phyloP scores from a whole-genome alignment of 2,329 filamentous ascomycete species.

The Pseudogymnoascus sp. region DNA sequence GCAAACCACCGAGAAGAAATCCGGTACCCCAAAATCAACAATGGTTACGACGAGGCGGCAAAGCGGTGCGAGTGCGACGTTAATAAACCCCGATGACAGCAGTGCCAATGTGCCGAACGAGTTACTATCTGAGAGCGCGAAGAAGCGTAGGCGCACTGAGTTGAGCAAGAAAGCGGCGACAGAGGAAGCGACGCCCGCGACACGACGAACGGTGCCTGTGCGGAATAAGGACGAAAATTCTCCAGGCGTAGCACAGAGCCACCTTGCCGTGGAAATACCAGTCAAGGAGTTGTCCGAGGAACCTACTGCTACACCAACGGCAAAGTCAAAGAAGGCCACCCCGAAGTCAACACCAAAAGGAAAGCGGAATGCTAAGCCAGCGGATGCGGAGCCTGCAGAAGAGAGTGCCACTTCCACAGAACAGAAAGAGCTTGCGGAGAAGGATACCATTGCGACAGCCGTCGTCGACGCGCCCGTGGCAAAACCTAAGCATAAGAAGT shows the following conservation, averaged over 20 bases:
- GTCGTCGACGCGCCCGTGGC: neutral
- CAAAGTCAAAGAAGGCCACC: neutral
- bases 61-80: neutral
- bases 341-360: neutral
- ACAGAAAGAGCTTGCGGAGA: neutral
- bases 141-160: slow-evolving; percentile 13
- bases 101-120: neutral
- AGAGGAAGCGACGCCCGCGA: slow-evolving; percentile 16
- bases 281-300: slow-evolving; percentile 8
- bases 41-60: slow-evolving; percentile 14
- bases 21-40: neutral
- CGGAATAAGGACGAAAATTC: slow-evolving; percentile 17
- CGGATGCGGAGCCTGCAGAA: neutral
- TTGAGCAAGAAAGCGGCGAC: slow-evolving; percentile 4
- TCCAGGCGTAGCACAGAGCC: slow-evolving; percentile 13
- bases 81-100: neutral
- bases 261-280: slow-evolving; percentile 23
- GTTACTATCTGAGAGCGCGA: neutral
- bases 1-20: neutral
- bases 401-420: neutral
- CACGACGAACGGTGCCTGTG: slow-evolving; percentile 23
- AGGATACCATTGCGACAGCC: neutral
- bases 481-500: slow-evolving; percentile 21
- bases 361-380: neutral
- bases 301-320: neutral